A percentile compares a stretch with the other conserved stretches of the same genome.
Evolutionary conservation across 805 yeast genomes (phyloP).

Genomic region (Lachancea quebecensis): DNA sequence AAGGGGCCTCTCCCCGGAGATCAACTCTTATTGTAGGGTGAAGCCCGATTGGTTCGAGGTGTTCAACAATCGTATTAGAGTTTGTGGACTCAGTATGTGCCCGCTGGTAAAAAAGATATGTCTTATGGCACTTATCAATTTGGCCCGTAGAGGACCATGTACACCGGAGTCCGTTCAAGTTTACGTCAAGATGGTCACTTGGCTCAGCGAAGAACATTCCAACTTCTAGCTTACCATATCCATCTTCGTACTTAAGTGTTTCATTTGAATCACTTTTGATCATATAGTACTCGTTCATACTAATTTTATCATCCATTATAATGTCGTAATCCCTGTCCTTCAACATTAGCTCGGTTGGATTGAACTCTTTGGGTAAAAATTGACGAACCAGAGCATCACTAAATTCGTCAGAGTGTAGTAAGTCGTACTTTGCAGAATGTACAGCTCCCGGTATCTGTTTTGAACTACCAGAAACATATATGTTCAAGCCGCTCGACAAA

Average conservation of each 20-base stretch:
- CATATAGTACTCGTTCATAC: conserved; percentile 19
- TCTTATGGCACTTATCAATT: conserved; percentile 25
- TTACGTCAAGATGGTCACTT: conserved; percentile 17
- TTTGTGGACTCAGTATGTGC: conserved; percentile 10
- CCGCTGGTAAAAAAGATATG: conserved; percentile 19
- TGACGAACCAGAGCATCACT: background rate
- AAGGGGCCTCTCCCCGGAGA: conserved; percentile 4
- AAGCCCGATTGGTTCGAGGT: conserved; percentile 32
- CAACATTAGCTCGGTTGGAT: background rate
- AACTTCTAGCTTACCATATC: conserved; percentile 17
- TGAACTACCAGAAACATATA: conserved; percentile 8
- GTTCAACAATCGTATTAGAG: conserved; percentile 7
- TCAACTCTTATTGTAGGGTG: conserved; percentile 32
- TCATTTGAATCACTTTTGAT: conserved; percentile 6
- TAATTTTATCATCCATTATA: conserved; percentile 5
- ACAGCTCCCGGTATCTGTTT: conserved; percentile 1
- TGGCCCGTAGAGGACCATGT: conserved; percentile 16
- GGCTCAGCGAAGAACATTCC: conserved; percentile 27
- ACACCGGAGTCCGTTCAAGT: conserved; percentile 26
- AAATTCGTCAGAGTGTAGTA: conserved; percentile 12
- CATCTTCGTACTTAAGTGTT: conserved; percentile 4
- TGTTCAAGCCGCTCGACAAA: conserved; percentile 15
- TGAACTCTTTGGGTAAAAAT: background rate
- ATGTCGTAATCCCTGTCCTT: conserved; percentile 15
- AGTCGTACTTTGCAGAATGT: conserved; percentile 11